These are phyloP conservation scores for Trametes punicea DNA, from an alignment of 768 basidiomycete species.

Conservation along the genomic window DNA sequence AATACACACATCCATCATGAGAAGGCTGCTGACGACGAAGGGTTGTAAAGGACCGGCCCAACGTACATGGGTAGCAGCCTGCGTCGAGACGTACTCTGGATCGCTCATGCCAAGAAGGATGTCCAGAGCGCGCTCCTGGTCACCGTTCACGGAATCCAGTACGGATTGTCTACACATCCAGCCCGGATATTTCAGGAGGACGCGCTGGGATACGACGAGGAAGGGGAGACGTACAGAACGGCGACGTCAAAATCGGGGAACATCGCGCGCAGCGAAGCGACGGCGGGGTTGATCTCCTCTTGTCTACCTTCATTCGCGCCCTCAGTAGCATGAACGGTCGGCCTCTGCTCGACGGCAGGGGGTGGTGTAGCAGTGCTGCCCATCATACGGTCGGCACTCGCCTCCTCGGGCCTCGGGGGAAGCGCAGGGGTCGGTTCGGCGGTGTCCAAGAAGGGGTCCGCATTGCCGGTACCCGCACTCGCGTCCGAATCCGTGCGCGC, in stretches of 20 bases:
- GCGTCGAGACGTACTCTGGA: conserved; percentile 58
- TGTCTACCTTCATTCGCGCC: neutral
- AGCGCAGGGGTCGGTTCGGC: conserved; percentile 16
- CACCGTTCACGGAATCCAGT: conserved; percentile 64
- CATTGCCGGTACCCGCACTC: neutral
- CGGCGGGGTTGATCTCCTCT: conserved; percentile 39
- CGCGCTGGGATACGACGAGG: neutral
- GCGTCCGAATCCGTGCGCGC: conserved; percentile 1
- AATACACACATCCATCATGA: neutral
- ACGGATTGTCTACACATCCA: conserved; percentile 52
- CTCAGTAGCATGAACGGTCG: neutral
- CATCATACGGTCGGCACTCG: neutral
- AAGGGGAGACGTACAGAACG: conserved; percentile 50
- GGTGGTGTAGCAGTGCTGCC: neutral
- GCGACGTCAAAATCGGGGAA: conserved; percentile 79
- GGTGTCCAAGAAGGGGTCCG: conserved; percentile 1
- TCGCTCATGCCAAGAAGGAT: conserved; percentile 82
- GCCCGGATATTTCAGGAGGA: neutral
- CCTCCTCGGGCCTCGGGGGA: conserved; percentile 16
- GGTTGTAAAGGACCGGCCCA: no score
- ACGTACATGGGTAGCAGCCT: conserved; percentile 29
- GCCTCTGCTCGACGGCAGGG: neutral
- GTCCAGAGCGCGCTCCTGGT: conserved; percentile 77
- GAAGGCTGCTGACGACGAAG: no score
- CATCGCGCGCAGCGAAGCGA: conserved; percentile 57